Evolutionary conservation across 192 early-diverging fungal genomes (phyloP).

Genomic region (Podila epigama): DNA sequence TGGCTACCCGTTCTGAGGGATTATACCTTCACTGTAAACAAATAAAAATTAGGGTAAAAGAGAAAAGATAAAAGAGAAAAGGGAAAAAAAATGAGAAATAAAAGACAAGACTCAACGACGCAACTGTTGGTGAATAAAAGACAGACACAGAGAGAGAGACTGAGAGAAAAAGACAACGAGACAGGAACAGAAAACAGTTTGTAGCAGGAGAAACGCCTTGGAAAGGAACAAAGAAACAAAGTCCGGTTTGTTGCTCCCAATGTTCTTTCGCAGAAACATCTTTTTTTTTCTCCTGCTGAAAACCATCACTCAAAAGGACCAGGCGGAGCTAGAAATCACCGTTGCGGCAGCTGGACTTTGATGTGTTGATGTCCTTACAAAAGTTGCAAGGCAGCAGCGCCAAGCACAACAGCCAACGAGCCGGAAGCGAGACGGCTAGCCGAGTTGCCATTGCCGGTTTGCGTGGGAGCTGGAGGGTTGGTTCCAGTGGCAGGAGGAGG

Average conservation of each 20-base stretch:
- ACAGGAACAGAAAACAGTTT: neutral
- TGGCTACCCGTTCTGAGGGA: too few species aligned
- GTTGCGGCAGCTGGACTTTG: too few species aligned
- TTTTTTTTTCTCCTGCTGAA: neutral
- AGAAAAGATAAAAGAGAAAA: too few species aligned
- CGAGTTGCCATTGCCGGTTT: neutral
- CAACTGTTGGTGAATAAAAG: neutral
- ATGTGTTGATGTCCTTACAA: neutral
- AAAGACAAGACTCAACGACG: neutral
- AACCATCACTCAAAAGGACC: slow-evolving; percentile 1
- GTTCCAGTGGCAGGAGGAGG: neutral
- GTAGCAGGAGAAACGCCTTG: too few species aligned
- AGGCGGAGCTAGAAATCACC: too few species aligned
- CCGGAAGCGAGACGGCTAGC: slow-evolving; percentile 10
- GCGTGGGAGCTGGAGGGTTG: neutral
- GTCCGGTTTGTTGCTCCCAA: neutral
- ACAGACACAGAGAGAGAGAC: neutral
- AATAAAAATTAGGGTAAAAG: too few species aligned
- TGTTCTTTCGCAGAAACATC: neutral
- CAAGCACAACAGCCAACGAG: slow-evolving; percentile 7
- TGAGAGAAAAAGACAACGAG: neutral
- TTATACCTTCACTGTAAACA: too few species aligned
- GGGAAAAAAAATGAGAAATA: neutral
- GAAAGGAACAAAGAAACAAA: neutral
- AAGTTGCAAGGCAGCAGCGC: slow-evolving; percentile 12